phyloP scores from a whole-genome alignment of 2,329 filamentous ascomycete genomes.

The Monosporascus sp. region DNA sequence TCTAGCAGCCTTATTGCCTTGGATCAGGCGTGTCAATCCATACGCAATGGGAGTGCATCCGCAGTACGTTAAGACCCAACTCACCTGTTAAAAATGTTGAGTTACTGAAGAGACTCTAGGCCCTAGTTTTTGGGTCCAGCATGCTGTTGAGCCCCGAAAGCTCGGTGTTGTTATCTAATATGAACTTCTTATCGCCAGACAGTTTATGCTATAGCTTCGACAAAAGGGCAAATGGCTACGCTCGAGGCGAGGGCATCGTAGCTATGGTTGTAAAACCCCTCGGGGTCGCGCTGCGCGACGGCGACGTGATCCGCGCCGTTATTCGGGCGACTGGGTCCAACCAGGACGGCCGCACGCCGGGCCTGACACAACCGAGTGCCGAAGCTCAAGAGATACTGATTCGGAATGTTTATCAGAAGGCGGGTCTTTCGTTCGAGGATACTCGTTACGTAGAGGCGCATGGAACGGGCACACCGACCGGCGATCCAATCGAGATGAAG shows the following conservation, averaged over 20 bases:
- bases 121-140: constrained; percentile 5
- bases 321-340: constrained; percentile 9
- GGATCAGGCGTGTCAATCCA: constrained; percentile 15
- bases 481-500: constrained; percentile 36
- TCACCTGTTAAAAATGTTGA: background rate
- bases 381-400: constrained; percentile 24
- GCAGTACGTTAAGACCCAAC: background rate
- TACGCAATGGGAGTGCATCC: constrained; percentile 2
- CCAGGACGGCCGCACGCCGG: constrained; percentile 6
- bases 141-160: constrained; percentile 3
- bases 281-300: background rate
- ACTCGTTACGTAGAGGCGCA: constrained; percentile 25
- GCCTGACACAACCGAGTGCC: constrained; percentile 16
- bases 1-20: constrained; percentile 9
- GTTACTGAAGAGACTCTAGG: constrained; percentile 1
- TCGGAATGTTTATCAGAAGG: constrained; percentile 15
- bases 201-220: constrained; percentile 27
- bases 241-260: constrained; percentile 36
- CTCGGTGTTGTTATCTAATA: background rate
- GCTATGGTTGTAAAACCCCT: constrained; percentile 6
- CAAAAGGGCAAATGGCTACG: constrained; percentile 36
- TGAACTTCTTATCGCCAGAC: constrained; percentile 4
- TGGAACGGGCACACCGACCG: constrained; percentile 34
- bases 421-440: constrained; percentile 7
- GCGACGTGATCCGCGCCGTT: background rate